Evolutionary conservation across 768 basidiomycete species (phyloP).

Genomic region (Panaeolus cyanescens): DNA sequence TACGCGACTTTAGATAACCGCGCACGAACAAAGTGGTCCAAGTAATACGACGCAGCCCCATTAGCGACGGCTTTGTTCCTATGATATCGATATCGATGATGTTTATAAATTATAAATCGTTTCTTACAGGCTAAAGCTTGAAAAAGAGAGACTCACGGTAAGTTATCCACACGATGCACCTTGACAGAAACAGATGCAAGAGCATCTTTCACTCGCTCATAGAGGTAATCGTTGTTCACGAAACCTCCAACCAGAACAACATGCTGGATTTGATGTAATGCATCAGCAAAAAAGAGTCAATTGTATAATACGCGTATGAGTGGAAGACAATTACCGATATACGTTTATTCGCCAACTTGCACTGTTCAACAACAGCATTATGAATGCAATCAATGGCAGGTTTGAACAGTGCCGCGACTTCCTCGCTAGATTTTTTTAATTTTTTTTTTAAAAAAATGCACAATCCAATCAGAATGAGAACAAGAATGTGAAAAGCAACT

Average conservation of each 20-base stretch:
- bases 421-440: too few species aligned
- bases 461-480: too few species aligned
- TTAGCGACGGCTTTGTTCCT: constrained; percentile 16
- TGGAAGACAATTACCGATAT: constrained; percentile 27
- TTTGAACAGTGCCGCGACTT: constrained; percentile 34
- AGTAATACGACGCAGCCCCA: constrained; percentile 34
- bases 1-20: constrained; percentile 51
- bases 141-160: background rate
- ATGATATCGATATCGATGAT: too few species aligned
- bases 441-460: too few species aligned
- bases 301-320: background rate
- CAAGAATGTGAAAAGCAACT: background rate
- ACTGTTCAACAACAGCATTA: constrained; percentile 25
- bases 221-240: constrained; percentile 17
- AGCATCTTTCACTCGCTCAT: constrained; percentile 1
- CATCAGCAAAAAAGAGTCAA: background rate
- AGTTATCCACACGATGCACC: constrained; percentile 18
- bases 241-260: constrained; percentile 21
- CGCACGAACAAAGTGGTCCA: constrained; percentile 50
- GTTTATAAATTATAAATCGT: background rate
- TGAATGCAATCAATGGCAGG: constrained; percentile 36
- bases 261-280: constrained; percentile 3
- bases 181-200: constrained; percentile 10
- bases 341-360: constrained; percentile 17
- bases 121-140: too few species aligned